These are phyloP conservation scores for Lasiosphaeriaceae sp. DNA, from an alignment of 495 filamentous ascomycete genomes.

Conservation along the genomic window DNA sequence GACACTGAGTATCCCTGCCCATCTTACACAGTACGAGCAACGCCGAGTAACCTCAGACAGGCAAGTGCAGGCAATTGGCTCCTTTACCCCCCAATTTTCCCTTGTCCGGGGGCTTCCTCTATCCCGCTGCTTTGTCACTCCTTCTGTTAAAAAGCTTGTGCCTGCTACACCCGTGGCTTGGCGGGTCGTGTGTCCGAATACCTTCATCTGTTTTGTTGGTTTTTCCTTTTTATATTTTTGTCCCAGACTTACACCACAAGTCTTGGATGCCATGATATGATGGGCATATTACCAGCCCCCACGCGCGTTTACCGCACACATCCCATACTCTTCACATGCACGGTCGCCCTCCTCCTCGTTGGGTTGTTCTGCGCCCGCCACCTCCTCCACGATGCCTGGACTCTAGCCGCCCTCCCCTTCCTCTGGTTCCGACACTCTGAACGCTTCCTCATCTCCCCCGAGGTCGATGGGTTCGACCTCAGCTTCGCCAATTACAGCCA, in stretches of 20 bases:
- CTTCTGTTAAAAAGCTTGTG: not conserved
- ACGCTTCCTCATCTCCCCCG: slow-evolving; percentile 26
- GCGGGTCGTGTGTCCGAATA: not conserved
- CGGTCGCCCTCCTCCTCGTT: slow-evolving; percentile 7
- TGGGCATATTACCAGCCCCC: slow-evolving; percentile 10
- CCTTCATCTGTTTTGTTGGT: not conserved
- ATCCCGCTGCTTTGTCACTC: not conserved
- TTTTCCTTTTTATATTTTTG: not conserved
- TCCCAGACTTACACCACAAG: not conserved
- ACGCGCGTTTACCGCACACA: slow-evolving; percentile 14
- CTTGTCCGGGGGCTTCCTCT: too few species aligned
- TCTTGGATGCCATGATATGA: slow-evolving; percentile 2
- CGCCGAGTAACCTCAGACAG: not conserved
- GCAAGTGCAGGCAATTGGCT: not conserved
- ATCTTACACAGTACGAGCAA: not conserved
- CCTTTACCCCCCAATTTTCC: too few species aligned
- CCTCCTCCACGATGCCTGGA: slow-evolving; percentile 21
- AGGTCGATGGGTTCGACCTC: slow-evolving; percentile 34
- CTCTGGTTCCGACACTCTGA: slow-evolving; percentile 23
- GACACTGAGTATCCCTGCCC: not conserved
- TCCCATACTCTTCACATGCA: slow-evolving; percentile 6
- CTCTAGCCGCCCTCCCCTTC: slow-evolving; percentile 28
- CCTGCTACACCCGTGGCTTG: not conserved
- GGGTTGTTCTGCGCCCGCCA: slow-evolving; percentile 15
- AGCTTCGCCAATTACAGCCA: slow-evolving; percentile 35